Evolutionary conservation across 2,329 filamentous ascomycete genomes (phyloP), one percentile per base, ranked within the genome.

Genomic region (Monosporascus sp.): DNA sequence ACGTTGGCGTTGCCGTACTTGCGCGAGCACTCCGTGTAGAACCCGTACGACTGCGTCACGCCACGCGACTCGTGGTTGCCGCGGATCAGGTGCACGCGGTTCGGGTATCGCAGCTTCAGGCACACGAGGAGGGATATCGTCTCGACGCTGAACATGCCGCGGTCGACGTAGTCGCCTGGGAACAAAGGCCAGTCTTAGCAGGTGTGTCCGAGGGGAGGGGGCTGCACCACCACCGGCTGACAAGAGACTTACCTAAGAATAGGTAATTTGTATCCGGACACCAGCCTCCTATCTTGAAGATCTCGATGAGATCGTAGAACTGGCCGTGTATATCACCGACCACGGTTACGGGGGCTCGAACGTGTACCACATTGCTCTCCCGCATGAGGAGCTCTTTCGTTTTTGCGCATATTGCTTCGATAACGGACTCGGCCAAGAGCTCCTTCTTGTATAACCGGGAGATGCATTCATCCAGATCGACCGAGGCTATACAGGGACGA

Each of bases 1-100:
- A 99, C 94, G 65, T 94, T 97, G 58, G 94, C 91, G 68, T 96
- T 97, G 69, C 94, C 94, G 72, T 99, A 99, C 74, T 99, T 99
- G 62, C 94, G 87, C 20, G 89, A 91, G 73, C 94, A 99, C 70
- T 99, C 94, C 22, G 94, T 97, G 70, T 99, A 99, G 75, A 99
- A 99, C 53, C 94, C 94, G 72, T 99, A 99, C 27, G 93, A 97
- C 72, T 99, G 94, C 11, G 94, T 99, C 51, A 99, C 94, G 65
- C 94, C 94, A 64, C 94, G 87, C 53, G 91, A 96, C 74, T 99
- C 94, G 74, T 99, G 94, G 73, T 99, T 99, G 62, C 94, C 94
- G 63, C 94, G 89, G 68, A 99, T 97, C 52, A 99, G 79, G 72
- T 97, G 90, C 51, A 99, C 92, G 68, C 94, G 89, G 67, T 94